phyloP scores from a whole-genome alignment of 108 stramenopile genomes.

The Poteriospumella lacustris region DNA sequence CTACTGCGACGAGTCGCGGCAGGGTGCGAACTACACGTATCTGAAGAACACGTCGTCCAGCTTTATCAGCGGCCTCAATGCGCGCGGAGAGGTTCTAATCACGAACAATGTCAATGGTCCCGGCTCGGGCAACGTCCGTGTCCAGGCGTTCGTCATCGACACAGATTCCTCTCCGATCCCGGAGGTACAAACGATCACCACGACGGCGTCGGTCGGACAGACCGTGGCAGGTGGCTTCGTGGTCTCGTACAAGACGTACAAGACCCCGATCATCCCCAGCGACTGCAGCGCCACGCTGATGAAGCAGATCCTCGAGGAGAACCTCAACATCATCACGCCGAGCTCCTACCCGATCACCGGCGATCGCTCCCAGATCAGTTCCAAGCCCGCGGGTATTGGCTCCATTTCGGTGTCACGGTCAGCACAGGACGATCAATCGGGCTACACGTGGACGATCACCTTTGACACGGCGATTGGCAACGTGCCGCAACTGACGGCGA shows the following conservation, averaged over 20 bases:
- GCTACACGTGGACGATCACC: slow-evolving; percentile 61
- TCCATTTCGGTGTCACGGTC: slow-evolving; percentile 38
- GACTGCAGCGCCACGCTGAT: slow-evolving; percentile 34
- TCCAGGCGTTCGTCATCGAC: slow-evolving; percentile 58
- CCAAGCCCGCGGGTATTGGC: slow-evolving; percentile 32
- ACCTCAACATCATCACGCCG: slow-evolving; percentile 30
- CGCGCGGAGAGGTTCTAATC: slow-evolving; percentile 27
- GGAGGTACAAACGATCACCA: slow-evolving; percentile 59
- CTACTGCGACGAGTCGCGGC: neutral
- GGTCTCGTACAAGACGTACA: slow-evolving; percentile 46
- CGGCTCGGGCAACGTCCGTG: slow-evolving; percentile 60
- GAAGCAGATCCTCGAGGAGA: slow-evolving; percentile 46
- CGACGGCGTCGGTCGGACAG: slow-evolving; percentile 44
- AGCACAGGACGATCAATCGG: slow-evolving; percentile 19
- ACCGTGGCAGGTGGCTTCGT: slow-evolving; percentile 54
- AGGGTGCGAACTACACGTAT: neutral
- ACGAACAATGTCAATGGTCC: slow-evolving; percentile 72
- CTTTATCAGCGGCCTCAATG: neutral
- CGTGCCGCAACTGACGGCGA: slow-evolving; percentile 33
- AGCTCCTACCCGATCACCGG: too few relatives aligned
- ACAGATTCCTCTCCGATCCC: slow-evolving; percentile 53
- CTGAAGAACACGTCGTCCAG: neutral
- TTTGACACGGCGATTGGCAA: slow-evolving; percentile 54
- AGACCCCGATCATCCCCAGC: slow-evolving; percentile 46
- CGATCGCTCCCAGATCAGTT: neutral